phyloP scores from a whole-genome alignment of 257 asterid genomes.

The Solanum bukasovii region DNA sequence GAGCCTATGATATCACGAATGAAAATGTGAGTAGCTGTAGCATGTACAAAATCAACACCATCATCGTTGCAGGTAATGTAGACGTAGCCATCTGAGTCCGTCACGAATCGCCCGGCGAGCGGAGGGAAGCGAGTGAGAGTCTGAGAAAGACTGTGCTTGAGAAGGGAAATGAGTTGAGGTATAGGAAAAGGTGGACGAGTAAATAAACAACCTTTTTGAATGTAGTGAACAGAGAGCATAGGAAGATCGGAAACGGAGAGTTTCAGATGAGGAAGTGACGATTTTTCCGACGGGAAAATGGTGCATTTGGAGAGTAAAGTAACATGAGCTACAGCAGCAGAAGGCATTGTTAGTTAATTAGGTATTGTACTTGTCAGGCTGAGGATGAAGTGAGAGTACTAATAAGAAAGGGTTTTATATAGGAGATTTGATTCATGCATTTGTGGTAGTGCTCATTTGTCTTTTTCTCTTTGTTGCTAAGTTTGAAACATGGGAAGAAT shows the following conservation, averaged over 20 bases:
- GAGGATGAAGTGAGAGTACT: conserved; percentile 6
- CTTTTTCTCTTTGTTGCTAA: not conserved
- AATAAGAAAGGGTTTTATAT: conserved; percentile 12
- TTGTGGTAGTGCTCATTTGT: conserved; percentile 2
- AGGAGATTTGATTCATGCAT: conserved; percentile 39
- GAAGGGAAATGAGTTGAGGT: not conserved
- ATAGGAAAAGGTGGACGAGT: conserved; percentile 15
- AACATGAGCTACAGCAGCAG: not conserved
- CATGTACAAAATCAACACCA: conserved; percentile 11
- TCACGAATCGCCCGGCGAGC: not conserved
- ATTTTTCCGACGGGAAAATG: conserved; percentile 31
- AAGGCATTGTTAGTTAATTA: conserved; percentile 18
- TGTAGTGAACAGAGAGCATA: not conserved
- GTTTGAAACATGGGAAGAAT: not conserved
- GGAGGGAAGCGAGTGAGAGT: conserved; percentile 13
- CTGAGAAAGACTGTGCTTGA: conserved; percentile 3
- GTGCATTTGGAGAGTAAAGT: conserved; percentile 23
- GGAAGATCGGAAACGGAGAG: conserved; percentile 74
- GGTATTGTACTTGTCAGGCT: not conserved
- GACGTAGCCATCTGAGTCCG: not conserved
- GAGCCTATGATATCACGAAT: not conserved
- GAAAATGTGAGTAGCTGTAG: not conserved
- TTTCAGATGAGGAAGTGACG: conserved; percentile 28
- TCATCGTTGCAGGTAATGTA: conserved; percentile 5
- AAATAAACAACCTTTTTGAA: not conserved